Evolutionary conservation across 805 yeast species (phyloP).

Genomic region (Kuraishia piskuri): DNA sequence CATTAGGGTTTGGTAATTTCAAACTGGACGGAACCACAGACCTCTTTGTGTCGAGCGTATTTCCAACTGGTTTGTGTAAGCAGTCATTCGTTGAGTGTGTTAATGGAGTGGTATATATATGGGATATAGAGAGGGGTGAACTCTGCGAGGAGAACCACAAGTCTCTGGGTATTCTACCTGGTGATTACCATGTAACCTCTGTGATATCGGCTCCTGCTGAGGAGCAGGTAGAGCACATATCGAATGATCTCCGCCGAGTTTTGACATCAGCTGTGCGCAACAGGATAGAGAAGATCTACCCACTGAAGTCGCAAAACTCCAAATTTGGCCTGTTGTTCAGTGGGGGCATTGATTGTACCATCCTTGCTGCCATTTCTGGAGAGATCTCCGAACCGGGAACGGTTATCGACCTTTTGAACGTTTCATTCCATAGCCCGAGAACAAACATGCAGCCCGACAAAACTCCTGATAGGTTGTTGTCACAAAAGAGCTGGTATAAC

Average conservation of each 20-base stretch:
- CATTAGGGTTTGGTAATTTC: slow-evolving; percentile 42
- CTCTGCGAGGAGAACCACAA: slow-evolving; percentile 6
- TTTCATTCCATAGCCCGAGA: slow-evolving; percentile 87
- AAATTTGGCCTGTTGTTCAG: slow-evolving; percentile 67
- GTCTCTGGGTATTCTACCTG: slow-evolving; percentile 8
- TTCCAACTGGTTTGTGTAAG: slow-evolving; percentile 22
- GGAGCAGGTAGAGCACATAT: not conserved
- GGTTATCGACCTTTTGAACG: slow-evolving; percentile 75
- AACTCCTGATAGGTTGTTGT: slow-evolving; percentile 85
- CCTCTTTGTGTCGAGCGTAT: slow-evolving; percentile 39
- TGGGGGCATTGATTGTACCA: slow-evolving; percentile 92
- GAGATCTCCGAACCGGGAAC: slow-evolving; percentile 20
- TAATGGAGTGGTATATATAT: slow-evolving; percentile 40
- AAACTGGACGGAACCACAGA: slow-evolving; percentile 19
- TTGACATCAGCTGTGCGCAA: slow-evolving; percentile 31
- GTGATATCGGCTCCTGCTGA: not conserved
- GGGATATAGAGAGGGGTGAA: slow-evolving; percentile 19
- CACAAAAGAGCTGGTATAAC: slow-evolving; percentile 49
- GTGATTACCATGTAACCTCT: slow-evolving; percentile 8
- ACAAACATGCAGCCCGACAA: slow-evolving; percentile 46
- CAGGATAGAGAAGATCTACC: slow-evolving; percentile 56
- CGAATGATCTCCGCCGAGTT: slow-evolving; percentile 11
- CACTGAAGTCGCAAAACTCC: slow-evolving; percentile 31
- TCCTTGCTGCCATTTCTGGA: slow-evolving; percentile 53
- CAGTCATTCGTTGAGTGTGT: slow-evolving; percentile 42